phyloP scores from a whole-genome alignment of 169 alveolate species.

The Nephromyces sp. region DNA sequence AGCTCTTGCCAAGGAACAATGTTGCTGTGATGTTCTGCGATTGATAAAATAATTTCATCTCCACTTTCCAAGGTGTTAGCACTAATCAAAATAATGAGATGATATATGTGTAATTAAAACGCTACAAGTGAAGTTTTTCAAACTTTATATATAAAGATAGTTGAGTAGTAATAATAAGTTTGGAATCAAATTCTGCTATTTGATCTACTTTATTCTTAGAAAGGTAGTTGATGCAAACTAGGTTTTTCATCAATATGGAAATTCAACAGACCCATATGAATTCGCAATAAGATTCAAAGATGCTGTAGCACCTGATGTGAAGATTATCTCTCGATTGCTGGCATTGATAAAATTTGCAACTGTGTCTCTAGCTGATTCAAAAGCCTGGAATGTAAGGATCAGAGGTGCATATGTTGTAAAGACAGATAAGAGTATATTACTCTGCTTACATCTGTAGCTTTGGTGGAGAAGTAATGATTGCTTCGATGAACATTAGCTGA shows the following conservation, averaged over 20 bases:
- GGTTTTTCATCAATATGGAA: not conserved
- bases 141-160: no score
- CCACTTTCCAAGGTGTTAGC: conserved; percentile 12
- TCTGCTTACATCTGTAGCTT: conserved; percentile 25
- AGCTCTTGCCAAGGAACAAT: conserved; percentile 45
- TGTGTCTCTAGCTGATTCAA: conserved; percentile 22
- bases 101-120: no score
- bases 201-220: no score
- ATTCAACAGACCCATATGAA: conserved; percentile 31
- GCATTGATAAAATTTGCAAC: conserved; percentile 30
- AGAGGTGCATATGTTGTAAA: not conserved
- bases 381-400: conserved; percentile 6
- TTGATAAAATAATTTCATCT: conserved; percentile 1
- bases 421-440: not conserved
- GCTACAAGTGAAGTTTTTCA: no score
- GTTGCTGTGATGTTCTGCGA: conserved; percentile 44
- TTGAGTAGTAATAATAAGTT: no score
- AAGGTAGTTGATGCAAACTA: no score
- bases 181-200: no score
- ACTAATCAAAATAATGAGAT: no score
- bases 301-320: conserved; percentile 45
- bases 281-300: conserved; percentile 39
- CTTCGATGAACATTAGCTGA: conserved; percentile 31
- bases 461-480: conserved; percentile 19
- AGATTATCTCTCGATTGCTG: conserved; percentile 21